phyloP scores from a whole-genome alignment of 441 rosid genomes.

The Monsonia emarginata region DNA sequence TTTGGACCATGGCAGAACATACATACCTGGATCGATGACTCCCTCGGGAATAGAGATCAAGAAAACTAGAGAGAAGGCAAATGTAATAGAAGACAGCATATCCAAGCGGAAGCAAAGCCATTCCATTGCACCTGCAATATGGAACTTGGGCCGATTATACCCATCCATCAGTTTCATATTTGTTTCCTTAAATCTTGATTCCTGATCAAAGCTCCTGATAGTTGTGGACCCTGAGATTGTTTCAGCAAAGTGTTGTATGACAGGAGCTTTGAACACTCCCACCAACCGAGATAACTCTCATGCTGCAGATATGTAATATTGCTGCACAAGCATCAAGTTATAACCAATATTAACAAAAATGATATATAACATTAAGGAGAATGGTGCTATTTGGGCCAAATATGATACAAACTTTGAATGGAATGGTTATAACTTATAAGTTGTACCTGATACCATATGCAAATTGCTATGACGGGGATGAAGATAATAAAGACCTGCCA shows the following conservation, averaged over 20 bases:
- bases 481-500: conserved; percentile 74
- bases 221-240: conserved; percentile 72
- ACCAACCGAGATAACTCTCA: conserved; percentile 67
- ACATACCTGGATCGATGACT: conserved; percentile 64
- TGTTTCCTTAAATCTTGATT: conserved; percentile 48
- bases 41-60: conserved; percentile 56
- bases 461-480: conserved; percentile 57
- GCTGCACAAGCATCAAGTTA: conserved; percentile 48
- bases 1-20: neutral
- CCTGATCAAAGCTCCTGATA: conserved; percentile 75
- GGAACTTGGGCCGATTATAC: conserved; percentile 63
- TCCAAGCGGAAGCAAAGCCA: conserved; percentile 83
- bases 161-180: conserved; percentile 59
- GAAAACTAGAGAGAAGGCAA: conserved; percentile 58
- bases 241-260: conserved; percentile 83
- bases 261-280: conserved; percentile 74
- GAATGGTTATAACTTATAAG: neutral
- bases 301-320: conserved; percentile 66
- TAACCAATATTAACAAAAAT: too few species aligned
- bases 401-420: too few species aligned
- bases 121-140: conserved; percentile 63
- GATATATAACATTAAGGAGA: too few species aligned
- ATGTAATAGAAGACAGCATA: conserved; percentile 55
- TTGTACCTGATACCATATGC: conserved; percentile 87
- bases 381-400: too few species aligned